phyloP scores from a whole-genome alignment of 139 green algal genomes.

The Zygnema circumcarinatum region DNA sequence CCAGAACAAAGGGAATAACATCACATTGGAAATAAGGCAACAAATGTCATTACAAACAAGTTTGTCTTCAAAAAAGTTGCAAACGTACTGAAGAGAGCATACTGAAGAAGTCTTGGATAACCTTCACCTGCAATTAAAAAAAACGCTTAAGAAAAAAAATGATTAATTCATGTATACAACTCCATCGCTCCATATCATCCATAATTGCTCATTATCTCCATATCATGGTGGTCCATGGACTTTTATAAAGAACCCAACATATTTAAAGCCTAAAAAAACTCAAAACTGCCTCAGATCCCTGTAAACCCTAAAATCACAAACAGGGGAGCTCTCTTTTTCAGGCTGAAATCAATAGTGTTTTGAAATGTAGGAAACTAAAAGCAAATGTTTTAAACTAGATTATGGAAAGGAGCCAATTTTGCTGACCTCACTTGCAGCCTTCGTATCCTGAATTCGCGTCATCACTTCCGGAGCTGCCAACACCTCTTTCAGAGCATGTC shows the following conservation, averaged over 20 bases:
- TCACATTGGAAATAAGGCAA: not conserved
- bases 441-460: constrained; percentile 79
- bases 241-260: no score
- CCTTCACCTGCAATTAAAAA: constrained; percentile 31
- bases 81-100: constrained; percentile 78
- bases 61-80: not conserved
- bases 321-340: not conserved
- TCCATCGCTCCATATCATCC: not conserved
- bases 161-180: no score
- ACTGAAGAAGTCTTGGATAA: constrained; percentile 81
- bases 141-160: no score
- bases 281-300: no score
- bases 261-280: no score
- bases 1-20: not conserved
- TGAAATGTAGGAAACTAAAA: not conserved
- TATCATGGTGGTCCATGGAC: not conserved
- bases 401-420: not conserved
- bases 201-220: not conserved
- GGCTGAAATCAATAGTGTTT: not conserved
- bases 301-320: not conserved
- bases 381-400: not conserved
- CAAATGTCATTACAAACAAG: no score
- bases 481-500: constrained; percentile 85
- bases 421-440: constrained; percentile 79
- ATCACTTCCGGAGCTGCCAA: constrained; percentile 66